These are phyloP conservation scores for Vitis amurensis DNA, from an alignment of 164 flowering plant species.

Conservation along the genomic window DNA sequence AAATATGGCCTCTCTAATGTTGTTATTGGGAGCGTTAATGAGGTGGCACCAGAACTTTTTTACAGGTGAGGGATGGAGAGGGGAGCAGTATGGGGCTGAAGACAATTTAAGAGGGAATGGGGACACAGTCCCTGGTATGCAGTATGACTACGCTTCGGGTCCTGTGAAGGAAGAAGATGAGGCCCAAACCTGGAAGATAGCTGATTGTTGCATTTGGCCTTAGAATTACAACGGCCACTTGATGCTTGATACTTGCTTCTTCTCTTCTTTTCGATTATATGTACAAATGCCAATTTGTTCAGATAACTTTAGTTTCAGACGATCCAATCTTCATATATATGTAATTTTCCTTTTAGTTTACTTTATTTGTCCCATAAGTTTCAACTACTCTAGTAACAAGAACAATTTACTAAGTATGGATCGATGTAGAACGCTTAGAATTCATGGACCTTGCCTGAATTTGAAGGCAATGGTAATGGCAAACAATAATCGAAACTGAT, in stretches of 20 bases:
- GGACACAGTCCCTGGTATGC: neutral
- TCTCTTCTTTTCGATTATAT: neutral
- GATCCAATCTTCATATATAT: neutral
- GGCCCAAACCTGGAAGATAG: constrained; percentile 16
- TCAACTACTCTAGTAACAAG: neutral
- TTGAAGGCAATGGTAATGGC: too few relatives aligned
- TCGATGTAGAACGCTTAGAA: neutral
- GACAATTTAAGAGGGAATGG: neutral
- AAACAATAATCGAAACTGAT: too few relatives aligned
- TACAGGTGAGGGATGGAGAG: neutral
- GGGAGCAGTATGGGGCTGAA: too few relatives aligned
- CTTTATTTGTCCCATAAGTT: neutral
- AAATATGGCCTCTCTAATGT: constrained; percentile 38
- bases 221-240: neutral
- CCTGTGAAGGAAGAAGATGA: constrained; percentile 2
- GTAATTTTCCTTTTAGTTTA: neutral
- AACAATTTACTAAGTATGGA: neutral
- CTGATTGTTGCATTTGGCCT: constrained; percentile 19
- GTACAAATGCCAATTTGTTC: neutral
- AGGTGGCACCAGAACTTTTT: neutral
- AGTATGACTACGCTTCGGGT: neutral
- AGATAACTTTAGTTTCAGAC: neutral
- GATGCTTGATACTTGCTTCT: neutral
- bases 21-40: constrained; percentile 35
- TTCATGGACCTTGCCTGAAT: neutral